Evolutionary conservation across 352 stramenopile genomes (phyloP).

Genomic region (Phytopythium litorale): DNA sequence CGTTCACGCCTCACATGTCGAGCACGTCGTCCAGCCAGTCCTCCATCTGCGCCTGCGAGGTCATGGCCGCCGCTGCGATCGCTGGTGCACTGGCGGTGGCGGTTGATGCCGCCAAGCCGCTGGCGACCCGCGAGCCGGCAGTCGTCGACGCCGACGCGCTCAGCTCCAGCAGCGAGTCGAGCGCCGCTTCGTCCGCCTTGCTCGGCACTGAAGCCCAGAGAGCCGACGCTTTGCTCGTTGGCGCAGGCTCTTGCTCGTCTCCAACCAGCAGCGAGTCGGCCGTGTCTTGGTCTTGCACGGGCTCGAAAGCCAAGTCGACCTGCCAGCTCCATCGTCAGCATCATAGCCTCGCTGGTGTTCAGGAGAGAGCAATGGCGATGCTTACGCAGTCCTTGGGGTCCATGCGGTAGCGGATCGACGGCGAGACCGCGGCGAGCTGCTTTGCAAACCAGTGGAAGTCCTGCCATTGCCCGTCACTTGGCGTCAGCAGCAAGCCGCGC

Average conservation of each 20-base stretch:
- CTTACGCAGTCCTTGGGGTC: conserved; percentile 75
- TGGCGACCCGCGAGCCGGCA: conserved; percentile 7
- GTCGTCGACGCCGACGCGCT: conserved; percentile 15
- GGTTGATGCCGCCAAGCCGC: background rate
- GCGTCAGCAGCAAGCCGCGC: background rate
- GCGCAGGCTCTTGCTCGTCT: background rate
- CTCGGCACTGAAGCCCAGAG: background rate
- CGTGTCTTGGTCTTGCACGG: conserved; percentile 13
- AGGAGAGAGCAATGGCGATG: background rate
- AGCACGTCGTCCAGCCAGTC: conserved; percentile 72
- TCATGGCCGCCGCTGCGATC: conserved; percentile 6
- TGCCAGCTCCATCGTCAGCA: conserved; percentile 13
- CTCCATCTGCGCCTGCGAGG: conserved; percentile 39
- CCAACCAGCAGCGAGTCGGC: background rate
- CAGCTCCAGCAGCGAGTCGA: conserved; percentile 44
- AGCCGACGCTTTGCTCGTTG: background rate
- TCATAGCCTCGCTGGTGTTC: background rate
- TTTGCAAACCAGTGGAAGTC: conserved; percentile 67
- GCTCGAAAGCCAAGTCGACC: conserved; percentile 37
- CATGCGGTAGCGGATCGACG: conserved; percentile 55
- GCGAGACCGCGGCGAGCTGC: conserved; percentile 44
- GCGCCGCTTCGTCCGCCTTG: conserved; percentile 18
- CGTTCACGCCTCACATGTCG: conserved; percentile 24
- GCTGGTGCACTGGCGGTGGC: background rate
- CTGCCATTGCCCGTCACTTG: conserved; percentile 15